A percentile compares a stretch with the other conserved stretches of the same genome.
phyloP scores from a whole-genome alignment of 345 rosid species.

The Acer campestre region DNA sequence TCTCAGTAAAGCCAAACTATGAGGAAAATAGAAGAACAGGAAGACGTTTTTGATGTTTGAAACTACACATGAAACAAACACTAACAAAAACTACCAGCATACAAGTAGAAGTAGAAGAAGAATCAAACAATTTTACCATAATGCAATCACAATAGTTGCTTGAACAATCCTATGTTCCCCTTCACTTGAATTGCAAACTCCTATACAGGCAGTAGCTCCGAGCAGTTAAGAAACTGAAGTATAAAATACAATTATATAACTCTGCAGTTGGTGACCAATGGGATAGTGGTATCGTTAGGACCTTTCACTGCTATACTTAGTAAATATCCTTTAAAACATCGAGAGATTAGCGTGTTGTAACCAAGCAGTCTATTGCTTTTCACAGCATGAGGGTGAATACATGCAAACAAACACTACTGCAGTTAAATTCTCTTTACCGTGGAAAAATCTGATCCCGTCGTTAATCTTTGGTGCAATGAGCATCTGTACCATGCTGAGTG shows the following conservation, averaged over 20 bases:
- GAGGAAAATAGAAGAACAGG: background rate
- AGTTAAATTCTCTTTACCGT: background rate
- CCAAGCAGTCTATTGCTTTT: background rate
- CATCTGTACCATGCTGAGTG: slow-evolving; percentile 81
- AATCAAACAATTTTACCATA: background rate
- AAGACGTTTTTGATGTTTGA: background rate
- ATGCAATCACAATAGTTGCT: background rate
- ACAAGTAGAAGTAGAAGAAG: background rate
- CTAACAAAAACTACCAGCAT: background rate
- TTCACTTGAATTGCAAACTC: background rate
- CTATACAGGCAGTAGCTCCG: background rate
- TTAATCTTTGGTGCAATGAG: slow-evolving; percentile 54
- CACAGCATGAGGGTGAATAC: background rate
- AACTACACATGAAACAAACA: background rate
- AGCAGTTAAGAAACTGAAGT: background rate
- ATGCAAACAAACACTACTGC: background rate
- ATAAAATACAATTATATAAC: background rate
- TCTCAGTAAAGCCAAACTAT: background rate
- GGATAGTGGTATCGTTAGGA: background rate
- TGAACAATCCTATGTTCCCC: background rate
- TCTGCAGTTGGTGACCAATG: background rate
- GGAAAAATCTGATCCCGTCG: background rate
- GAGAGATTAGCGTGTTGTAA: background rate
- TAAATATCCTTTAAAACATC: background rate
- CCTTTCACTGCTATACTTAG: background rate